These are phyloP conservation scores for Curvularia sp. DNA, from an alignment of 2,329 filamentous ascomycete species.

Conservation along the genomic window DNA sequence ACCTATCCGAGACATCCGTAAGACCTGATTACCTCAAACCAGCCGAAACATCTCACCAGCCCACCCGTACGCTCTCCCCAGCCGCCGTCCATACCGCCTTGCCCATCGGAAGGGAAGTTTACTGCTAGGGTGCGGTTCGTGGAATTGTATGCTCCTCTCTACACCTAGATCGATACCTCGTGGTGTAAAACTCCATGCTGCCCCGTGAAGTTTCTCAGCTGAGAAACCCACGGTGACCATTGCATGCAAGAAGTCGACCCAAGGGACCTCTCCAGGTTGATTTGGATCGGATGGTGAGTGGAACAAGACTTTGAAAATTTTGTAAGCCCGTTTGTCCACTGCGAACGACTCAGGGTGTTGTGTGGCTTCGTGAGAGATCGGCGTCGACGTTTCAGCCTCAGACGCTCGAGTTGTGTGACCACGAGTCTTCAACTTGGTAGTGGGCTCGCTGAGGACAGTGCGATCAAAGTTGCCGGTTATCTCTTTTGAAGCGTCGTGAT, in stretches of 20 bases:
- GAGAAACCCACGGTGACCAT: constrained; percentile 60
- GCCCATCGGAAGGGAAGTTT: constrained; percentile 60
- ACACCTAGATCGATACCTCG: constrained; percentile 48
- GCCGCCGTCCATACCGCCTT: constrained; percentile 57
- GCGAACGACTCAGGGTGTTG: constrained; percentile 12
- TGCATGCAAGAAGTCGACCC: constrained; percentile 63
- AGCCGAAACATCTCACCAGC: constrained; percentile 9
- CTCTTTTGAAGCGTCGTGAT: constrained; percentile 15
- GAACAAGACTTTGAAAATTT: constrained; percentile 55
- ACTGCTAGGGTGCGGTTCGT: constrained; percentile 64
- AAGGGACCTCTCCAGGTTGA: constrained; percentile 59
- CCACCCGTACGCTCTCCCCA: constrained; percentile 62
- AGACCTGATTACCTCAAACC: neutral
- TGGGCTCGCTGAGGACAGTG: constrained; percentile 5
- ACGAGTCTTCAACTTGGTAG: constrained; percentile 20
- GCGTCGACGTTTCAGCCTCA: neutral
- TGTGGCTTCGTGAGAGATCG: constrained; percentile 23
- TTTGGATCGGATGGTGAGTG: constrained; percentile 43
- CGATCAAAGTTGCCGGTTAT: constrained; percentile 17
- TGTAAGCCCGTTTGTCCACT: constrained; percentile 44
- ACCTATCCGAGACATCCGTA: neutral
- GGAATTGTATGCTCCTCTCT: constrained; percentile 52
- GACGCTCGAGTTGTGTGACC: constrained; percentile 3
- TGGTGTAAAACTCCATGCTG: constrained; percentile 66
- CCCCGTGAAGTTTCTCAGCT: constrained; percentile 65